phyloP scores from a whole-genome alignment of 257 asterid genomes.

The Solanum virginianum region DNA sequence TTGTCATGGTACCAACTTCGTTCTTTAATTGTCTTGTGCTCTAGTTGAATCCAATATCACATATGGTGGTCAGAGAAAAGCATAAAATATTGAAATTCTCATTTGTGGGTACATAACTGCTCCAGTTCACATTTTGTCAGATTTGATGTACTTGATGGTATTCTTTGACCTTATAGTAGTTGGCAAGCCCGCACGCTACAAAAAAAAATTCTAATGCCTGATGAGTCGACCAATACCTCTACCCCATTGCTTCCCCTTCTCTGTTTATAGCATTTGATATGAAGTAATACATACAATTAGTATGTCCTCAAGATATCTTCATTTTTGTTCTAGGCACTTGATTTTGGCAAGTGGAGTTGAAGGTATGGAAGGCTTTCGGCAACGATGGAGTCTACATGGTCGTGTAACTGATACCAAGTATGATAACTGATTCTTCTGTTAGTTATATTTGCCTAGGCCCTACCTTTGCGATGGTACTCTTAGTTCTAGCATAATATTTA shows the following conservation, averaged over 20 bases:
- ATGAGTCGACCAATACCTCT: not conserved
- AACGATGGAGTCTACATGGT: conserved; percentile 92
- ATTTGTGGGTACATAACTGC: not conserved
- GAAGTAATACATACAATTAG: not conserved
- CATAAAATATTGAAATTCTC: not conserved
- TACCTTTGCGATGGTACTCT: not conserved
- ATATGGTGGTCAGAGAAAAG: not conserved
- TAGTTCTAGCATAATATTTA: not conserved
- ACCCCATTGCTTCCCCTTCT: not conserved
- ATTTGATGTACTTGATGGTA: not conserved
- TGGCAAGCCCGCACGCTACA: not conserved
- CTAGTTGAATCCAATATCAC: not conserved
- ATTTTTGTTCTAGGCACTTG: conserved; percentile 37
- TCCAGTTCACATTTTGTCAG: not conserved
- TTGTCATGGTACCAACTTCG: not conserved
- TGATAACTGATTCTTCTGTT: not conserved
- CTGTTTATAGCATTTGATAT: not conserved
- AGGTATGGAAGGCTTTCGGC: conserved; percentile 87
- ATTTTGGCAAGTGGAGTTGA: conserved; percentile 92
- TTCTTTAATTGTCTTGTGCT: not conserved
- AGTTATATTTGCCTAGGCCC: not conserved
- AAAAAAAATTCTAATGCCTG: not conserved
- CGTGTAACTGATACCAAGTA: conserved; percentile 82
- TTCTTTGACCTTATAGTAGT: not conserved
- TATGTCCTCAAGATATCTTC: not conserved